phyloP scores from a whole-genome alignment of 768 basidiomycete genomes.

The Candolleomyces aberdarensis region DNA sequence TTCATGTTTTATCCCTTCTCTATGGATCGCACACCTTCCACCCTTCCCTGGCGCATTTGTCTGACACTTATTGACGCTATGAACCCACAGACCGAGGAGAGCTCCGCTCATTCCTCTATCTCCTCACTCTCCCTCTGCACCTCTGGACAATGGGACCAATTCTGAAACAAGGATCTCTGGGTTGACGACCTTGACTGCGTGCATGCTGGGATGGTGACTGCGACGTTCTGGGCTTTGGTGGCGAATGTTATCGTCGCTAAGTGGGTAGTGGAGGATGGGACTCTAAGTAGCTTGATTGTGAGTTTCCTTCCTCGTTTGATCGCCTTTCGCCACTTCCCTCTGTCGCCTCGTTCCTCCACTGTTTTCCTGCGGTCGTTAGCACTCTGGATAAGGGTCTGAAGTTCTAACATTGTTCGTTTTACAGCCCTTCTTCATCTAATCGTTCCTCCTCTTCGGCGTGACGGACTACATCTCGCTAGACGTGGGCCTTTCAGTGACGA shows the following conservation, averaged over 20 bases:
- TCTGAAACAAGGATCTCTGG: slow-evolving; percentile 71
- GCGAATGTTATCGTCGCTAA: slow-evolving; percentile 77
- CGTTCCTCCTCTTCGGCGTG: slow-evolving; percentile 59
- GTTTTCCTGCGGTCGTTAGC: not conserved
- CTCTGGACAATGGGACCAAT: slow-evolving; percentile 78
- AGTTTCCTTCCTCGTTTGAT: slow-evolving; percentile 28
- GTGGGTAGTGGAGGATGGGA: slow-evolving; percentile 91
- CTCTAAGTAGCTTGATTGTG: slow-evolving; percentile 64
- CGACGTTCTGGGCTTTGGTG: slow-evolving; percentile 76
- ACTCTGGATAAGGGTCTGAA: not conserved
- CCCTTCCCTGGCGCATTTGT: not conserved
- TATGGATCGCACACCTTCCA: no score
- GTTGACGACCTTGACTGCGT: slow-evolving; percentile 74
- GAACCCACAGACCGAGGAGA: slow-evolving; percentile 56
- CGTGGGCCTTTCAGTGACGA: slow-evolving; percentile 61
- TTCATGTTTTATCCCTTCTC: not conserved
- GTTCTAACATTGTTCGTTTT: not conserved
- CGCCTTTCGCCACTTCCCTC: no score
- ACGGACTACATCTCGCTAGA: slow-evolving; percentile 87
- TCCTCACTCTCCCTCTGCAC: slow-evolving; percentile 73
- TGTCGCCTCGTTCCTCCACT: no score
- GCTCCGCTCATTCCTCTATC: slow-evolving; percentile 68
- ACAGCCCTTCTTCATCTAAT: slow-evolving; percentile 63
- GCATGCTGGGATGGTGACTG: slow-evolving; percentile 76
- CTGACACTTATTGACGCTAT: not conserved